A percentile compares a stretch with the other conserved stretches of the same genome.
Evolutionary conservation across 192 early-diverging fungal genomes (phyloP).

Genomic region (Coemansia sp.): DNA sequence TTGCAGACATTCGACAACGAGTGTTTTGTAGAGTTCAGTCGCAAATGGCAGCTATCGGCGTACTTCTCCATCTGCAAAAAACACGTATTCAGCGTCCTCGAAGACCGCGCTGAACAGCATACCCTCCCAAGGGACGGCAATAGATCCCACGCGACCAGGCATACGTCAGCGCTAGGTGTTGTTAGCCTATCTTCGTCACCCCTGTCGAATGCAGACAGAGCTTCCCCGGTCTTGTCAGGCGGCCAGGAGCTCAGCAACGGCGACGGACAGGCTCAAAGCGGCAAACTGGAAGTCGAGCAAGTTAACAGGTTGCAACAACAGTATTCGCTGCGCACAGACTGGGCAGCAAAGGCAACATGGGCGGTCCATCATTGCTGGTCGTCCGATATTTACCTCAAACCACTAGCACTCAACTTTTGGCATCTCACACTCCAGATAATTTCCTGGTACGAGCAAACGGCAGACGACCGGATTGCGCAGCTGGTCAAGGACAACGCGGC

Average conservation of each 20-base stretch:
- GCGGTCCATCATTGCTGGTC: conserved; percentile 34
- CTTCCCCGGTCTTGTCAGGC: background rate
- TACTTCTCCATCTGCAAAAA: conserved; percentile 44
- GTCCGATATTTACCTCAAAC: conserved; percentile 28
- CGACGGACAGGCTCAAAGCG: background rate
- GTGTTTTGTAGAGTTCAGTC: conserved; percentile 31
- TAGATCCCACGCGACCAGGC: background rate
- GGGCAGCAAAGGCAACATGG: conserved; percentile 21
- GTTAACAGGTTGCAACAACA: conserved; percentile 1
- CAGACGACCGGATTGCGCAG: conserved; percentile 10
- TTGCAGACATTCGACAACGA: conserved; percentile 3
- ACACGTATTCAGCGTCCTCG: conserved; percentile 25
- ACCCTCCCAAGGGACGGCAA: background rate
- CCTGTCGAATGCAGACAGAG: background rate
- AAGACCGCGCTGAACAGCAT: background rate
- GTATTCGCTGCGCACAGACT: conserved; percentile 15
- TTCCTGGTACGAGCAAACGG: conserved; percentile 19
- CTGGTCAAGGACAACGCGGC: conserved; percentile 11
- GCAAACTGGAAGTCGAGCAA: conserved; percentile 1
- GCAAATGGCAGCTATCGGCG: conserved; percentile 49
- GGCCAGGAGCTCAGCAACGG: background rate
- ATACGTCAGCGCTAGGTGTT: background rate
- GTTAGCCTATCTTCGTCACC: background rate
- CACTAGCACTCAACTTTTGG: conserved; percentile 37
- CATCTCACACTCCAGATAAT: conserved; percentile 43